Percentiles rank a stretch among this genome's conserved stretches.
Conservation (phyloP, 177 flowering plant genomes). For the Vitis hybrid region DNA sequence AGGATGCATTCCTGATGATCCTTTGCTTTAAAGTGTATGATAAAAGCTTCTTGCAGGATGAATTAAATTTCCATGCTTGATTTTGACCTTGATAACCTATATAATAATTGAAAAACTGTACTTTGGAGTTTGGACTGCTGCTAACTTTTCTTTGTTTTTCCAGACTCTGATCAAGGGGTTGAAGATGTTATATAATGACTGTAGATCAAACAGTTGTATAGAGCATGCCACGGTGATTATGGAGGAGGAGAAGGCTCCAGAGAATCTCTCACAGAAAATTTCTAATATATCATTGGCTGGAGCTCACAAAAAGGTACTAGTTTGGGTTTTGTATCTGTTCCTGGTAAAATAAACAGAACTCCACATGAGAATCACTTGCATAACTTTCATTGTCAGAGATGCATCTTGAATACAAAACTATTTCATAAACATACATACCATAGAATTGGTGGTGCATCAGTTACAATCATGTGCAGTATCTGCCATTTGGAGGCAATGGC, state of each 20-base stretch:
- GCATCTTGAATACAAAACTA: no score
- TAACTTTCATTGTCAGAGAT: no score
- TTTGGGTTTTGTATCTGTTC: neutral
- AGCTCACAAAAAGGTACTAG: constrained; percentile 61
- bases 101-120: no score
- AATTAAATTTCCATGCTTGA: neutral
- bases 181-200: constrained; percentile 49
- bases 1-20: neutral
- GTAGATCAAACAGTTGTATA: constrained; percentile 79
- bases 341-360: neutral
- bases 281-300: constrained; percentile 66
- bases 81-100: no score
- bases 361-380: no score
- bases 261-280: constrained; percentile 72
- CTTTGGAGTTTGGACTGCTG: neutral
- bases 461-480: no score
- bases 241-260: constrained; percentile 78
- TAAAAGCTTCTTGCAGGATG: neutral
- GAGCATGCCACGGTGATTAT: constrained; percentile 88
- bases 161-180: constrained; percentile 67
- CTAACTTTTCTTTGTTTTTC: constrained; percentile 2
- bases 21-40: neutral
- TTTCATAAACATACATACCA: no score
- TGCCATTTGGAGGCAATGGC: no score
- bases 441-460: no score